Evolutionary conservation across 129 eudicot species (phyloP).

Genomic region (Lonicera japonica): DNA sequence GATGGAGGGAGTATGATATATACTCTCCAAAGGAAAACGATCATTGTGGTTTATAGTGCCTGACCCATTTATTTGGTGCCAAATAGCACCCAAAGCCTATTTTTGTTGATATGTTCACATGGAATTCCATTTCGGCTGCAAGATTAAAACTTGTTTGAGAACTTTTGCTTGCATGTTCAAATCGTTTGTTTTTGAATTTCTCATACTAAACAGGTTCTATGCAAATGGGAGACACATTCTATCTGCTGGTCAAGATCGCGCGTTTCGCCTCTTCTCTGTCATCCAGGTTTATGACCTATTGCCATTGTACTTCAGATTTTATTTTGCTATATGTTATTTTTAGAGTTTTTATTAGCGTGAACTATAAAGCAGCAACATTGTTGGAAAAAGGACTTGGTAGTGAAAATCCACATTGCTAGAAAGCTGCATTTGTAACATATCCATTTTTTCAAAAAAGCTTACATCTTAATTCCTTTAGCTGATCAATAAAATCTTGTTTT

Average conservation of each 20-base stretch:
- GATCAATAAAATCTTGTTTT: too few species aligned
- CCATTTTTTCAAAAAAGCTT: too few species aligned
- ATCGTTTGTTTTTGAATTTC: slow-evolving; percentile 7
- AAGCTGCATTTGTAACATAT: too few species aligned
- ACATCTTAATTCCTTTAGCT: too few species aligned
- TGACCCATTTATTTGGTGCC: not conserved
- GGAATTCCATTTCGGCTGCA: too few species aligned
- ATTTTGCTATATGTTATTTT: not conserved
- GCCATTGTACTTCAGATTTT: not conserved
- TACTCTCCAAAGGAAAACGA: not conserved
- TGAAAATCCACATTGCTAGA: too few species aligned
- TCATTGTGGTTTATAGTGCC: not conserved
- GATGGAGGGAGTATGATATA: not conserved
- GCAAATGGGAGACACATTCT: slow-evolving; percentile 95
- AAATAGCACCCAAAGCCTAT: too few species aligned
- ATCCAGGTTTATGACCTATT: slow-evolving; percentile 38
- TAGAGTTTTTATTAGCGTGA: not conserved
- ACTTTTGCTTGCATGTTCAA: too few species aligned
- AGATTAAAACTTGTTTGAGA: too few species aligned
- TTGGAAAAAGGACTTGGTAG: too few species aligned
- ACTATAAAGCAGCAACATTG: too few species aligned
- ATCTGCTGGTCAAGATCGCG: slow-evolving; percentile 98
- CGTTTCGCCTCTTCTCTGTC: slow-evolving; percentile 94
- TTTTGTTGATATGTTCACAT: too few species aligned
- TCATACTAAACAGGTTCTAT: slow-evolving; percentile 50